Base-by-base conservation (phyloP, 176 grass and related monocot species). In the Oryza brachyantha region DNA sequence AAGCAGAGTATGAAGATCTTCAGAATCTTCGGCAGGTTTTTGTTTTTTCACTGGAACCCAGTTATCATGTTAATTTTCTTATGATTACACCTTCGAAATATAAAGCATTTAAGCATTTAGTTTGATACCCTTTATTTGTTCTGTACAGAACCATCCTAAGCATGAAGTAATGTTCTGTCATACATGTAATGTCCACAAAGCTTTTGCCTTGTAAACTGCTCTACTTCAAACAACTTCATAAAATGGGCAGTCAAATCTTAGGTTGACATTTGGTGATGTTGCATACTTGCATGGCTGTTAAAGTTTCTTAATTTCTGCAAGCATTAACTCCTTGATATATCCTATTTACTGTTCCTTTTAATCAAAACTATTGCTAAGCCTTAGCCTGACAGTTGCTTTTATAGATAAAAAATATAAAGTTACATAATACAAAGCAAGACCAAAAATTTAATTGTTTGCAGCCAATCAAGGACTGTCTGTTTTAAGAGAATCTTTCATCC, bases 11-110 rank as follows among this genome's bases (percentile, higher is more conserved):
- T 34, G 50, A 71, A 69, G 52, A 77, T 48, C 89, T 97, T 81
- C 90, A 92, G 79, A 66, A 68, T n/a, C 87, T 70, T 84, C 89
- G 66, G 32, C 87, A 97, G 91, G 95, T 97, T 46, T 68, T 73
- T 83, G 13, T 76, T 78, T 29, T 67, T 29, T 67, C 16, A 59
- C 85, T 72, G 13, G 24, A 10, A 43, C 29, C 29, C 76, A 69
- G 59, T 55, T 31, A 25, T 78, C 45, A 68, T 41, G 40, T 3
- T 76, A 3, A n/a, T 1, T 77, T 22, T 46, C 6, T 22, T 35
- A 68, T 25, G 39, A 28, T 69, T 62, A 13, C 25, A 78, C 21
- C 12, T 35, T 66, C 2, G 6, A 31, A 78, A 52, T n/a, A 24
- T 66, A 41, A 6, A 16, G 25, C 27, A 77, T 67, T 58, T 54